Percentiles rank a stretch among this genome's conserved stretches.
Evolutionary conservation across 179 eudicot species (phyloP).

Genomic region (Beta macrorhiza): DNA sequence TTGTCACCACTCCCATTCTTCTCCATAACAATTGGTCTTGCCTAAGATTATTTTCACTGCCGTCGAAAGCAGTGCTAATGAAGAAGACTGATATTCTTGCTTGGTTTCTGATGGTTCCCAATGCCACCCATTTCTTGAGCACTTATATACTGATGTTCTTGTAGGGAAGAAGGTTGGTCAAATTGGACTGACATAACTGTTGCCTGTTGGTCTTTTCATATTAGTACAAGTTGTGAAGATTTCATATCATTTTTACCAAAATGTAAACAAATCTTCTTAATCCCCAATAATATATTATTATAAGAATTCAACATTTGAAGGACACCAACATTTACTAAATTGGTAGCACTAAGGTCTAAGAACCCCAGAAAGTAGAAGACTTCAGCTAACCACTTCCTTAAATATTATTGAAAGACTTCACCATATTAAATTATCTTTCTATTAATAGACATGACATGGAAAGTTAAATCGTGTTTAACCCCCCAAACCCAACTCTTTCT

Average conservation of each 20-base stretch:
- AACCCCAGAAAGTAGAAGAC: no score
- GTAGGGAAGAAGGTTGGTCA: background rate
- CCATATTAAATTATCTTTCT: no score
- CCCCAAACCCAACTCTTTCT: background rate
- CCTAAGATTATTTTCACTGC: background rate
- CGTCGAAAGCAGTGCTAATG: background rate
- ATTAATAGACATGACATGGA: no score
- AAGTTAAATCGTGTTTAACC: background rate
- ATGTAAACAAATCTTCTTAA: no score
- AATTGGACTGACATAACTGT: background rate
- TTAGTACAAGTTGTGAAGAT: background rate
- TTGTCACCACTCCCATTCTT: slow-evolving; percentile 8
- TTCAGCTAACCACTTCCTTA: no score
- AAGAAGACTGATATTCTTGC: background rate
- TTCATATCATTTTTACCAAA: background rate
- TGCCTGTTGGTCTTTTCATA: background rate
- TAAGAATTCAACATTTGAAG: no score
- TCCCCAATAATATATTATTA: no score
- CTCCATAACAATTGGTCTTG: background rate
- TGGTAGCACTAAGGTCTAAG: no score
- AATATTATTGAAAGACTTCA: no score
- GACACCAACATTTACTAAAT: no score
- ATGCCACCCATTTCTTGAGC: background rate
- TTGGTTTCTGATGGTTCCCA: background rate
- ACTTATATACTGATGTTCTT: background rate